Percentiles rank a stretch among this genome's conserved stretches.
phyloP scores from a whole-genome alignment of 495 filamentous ascomycete species.

The Lasiosphaeris hirsuta region DNA sequence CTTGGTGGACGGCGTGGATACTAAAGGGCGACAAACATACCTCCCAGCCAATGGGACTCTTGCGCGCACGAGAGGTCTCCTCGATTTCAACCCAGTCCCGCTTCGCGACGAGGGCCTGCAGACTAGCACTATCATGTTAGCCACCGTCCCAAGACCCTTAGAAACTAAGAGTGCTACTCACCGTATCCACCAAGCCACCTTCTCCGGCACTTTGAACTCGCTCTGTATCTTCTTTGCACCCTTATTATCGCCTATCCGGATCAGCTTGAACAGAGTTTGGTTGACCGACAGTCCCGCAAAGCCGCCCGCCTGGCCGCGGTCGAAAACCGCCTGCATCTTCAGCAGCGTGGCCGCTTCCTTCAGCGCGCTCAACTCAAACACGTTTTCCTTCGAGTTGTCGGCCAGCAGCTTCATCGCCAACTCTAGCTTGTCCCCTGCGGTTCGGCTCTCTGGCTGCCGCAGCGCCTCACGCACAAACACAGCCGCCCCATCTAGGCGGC shows the following conservation, averaged over 20 bases:
- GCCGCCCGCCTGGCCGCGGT: slow-evolving; percentile 71
- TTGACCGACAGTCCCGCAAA: slow-evolving; percentile 84
- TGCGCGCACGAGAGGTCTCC: slow-evolving; percentile 66
- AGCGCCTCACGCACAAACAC: slow-evolving; percentile 82
- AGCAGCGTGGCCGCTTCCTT: slow-evolving; percentile 75
- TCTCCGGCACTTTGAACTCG: slow-evolving; percentile 91
- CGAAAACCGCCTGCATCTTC: slow-evolving; percentile 79
- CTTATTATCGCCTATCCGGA: slow-evolving; percentile 69
- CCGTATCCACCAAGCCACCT: slow-evolving; percentile 82
- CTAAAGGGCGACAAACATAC: slow-evolving; percentile 41
- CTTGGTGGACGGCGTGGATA: neutral
- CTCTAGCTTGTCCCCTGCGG: slow-evolving; percentile 74
- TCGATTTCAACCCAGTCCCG: slow-evolving; percentile 91
- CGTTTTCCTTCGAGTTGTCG: slow-evolving; percentile 73
- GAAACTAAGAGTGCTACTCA: slow-evolving; percentile 20
- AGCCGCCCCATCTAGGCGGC: slow-evolving; percentile 81
- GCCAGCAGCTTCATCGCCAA: slow-evolving; percentile 75
- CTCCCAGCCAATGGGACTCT: slow-evolving; percentile 97
- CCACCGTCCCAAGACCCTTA: neutral
- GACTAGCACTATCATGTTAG: slow-evolving; percentile 35
- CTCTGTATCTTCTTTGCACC: slow-evolving; percentile 79
- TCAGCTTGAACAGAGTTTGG: slow-evolving; percentile 82
- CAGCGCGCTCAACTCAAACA: slow-evolving; percentile 69
- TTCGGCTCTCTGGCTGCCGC: slow-evolving; percentile 56
- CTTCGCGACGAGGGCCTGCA: slow-evolving; percentile 83